A percentile compares a stretch with the other conserved stretches of the same genome.
phyloP scores from a whole-genome alignment of 2,329 filamentous ascomycete genomes.

The Eurotiales sp. region DNA sequence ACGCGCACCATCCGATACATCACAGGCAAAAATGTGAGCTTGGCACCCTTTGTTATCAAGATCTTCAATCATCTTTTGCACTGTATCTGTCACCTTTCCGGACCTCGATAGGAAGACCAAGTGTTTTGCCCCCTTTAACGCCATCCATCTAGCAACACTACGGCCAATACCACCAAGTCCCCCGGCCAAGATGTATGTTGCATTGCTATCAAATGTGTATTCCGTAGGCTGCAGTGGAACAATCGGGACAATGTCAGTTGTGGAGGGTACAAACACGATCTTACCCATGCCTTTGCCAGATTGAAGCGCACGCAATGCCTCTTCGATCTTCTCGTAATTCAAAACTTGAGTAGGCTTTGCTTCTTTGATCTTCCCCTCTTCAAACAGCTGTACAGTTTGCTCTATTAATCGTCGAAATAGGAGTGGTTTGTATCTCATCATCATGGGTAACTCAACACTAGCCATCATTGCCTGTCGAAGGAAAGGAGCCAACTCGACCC shows the following conservation, averaged over 20 bases:
- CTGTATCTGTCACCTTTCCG: slow-evolving; percentile 16
- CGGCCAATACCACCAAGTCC: slow-evolving; percentile 23
- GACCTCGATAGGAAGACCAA: slow-evolving; percentile 29
- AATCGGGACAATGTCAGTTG: slow-evolving; percentile 17
- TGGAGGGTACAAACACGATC: slow-evolving; percentile 17
- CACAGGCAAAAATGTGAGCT: slow-evolving; percentile 21
- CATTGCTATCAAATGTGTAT: slow-evolving; percentile 14
- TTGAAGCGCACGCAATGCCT: slow-evolving; percentile 20
- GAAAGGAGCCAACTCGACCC: slow-evolving; percentile 16
- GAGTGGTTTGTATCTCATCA: slow-evolving; percentile 16
- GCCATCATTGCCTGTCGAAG: slow-evolving; percentile 18
- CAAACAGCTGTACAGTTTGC: slow-evolving; percentile 16
- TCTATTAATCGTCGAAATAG: slow-evolving; percentile 14
- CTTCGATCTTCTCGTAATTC: slow-evolving; percentile 17
- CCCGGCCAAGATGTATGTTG: slow-evolving; percentile 22
- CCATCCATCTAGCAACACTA: slow-evolving; percentile 23
- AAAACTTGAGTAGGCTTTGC: slow-evolving; percentile 17
- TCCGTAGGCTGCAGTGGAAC: slow-evolving; percentile 14
- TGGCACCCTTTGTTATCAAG: slow-evolving; percentile 17
- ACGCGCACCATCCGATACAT: slow-evolving; percentile 19
- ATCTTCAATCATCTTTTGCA: slow-evolving; percentile 18
- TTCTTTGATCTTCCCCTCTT: slow-evolving; percentile 18
- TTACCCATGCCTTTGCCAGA: slow-evolving; percentile 21
- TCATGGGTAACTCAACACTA: slow-evolving; percentile 18
- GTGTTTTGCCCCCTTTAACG: slow-evolving; percentile 23